Evolutionary conservation across 495 filamentous ascomycete species (phyloP), one percentile per base, ranked within the genome.

Genomic region (Penicillium nucicola): DNA sequence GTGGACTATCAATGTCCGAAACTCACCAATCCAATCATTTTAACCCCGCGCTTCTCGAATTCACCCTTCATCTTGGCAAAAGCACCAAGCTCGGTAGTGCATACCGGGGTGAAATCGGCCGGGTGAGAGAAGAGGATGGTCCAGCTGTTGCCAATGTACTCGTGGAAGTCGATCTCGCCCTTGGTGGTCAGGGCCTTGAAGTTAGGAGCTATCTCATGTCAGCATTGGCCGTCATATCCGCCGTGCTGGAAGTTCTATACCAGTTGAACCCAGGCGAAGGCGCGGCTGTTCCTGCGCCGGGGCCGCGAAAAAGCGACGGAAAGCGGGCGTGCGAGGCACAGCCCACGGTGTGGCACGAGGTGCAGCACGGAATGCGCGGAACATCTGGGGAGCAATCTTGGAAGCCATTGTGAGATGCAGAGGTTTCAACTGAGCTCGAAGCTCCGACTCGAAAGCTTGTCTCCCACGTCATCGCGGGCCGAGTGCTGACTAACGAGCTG

Each of bases 51-150:
- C 60, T 78, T 77, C 12, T 80, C 73, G 56, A 87, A 87, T 53
- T 85, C 80, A 37, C 67, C 62, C 63, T 80, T 77, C 44, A 86
- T 57, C 55, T 82, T 84, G 10, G 84, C 78, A 50, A 87, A 86
- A 1, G 84, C 84, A 10, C 84, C 84, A 17, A 87, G 74, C 60
- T 87, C 84, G 12, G 84, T 87, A 2, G 83, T 87, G 67, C 84
- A 87, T 34, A 85, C 84, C 14, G 84, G 83, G 1, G 84, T 87
- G 69, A 84, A 87, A 61, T 87, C 84, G 23, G 81, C 83, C 0
- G 84, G 84, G 67, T 87, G 84, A 8, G 82, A 85, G 67, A 87
- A 86, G 25, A 87, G 76, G 49, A 87, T 80, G 15, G 74, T 71
- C 84, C 83, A 86, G 59, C 68, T 82, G 56, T 79, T 58, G 55